A percentile compares a stretch with the other conserved stretches of the same genome.
Conservation (phyloP, 2,329 filamentous ascomycete species). For the Nemania serpens region DNA sequence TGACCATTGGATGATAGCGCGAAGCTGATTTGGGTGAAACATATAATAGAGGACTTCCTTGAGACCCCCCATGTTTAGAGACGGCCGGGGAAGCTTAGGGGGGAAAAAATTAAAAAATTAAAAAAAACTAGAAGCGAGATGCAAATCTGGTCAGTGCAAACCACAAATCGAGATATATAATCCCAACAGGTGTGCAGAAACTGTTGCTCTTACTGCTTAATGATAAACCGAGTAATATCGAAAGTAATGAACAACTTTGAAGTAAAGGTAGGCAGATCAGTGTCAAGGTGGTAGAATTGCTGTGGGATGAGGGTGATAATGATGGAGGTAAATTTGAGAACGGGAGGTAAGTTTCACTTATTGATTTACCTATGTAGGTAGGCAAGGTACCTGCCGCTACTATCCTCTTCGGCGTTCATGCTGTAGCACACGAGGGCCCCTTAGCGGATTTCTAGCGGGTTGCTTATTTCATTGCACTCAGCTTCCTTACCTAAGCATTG, state of each 20-base stretch:
- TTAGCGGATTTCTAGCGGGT: no score
- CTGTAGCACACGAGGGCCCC: no score
- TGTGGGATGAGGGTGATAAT: background rate
- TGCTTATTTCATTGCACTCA: no score
- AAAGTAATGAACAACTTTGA: background rate
- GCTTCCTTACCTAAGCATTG: no score
- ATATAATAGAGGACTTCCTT: slow-evolving; percentile 69
- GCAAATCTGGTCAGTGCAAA: slow-evolving; percentile 2
- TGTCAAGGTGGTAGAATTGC: background rate
- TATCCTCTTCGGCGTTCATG: no score
- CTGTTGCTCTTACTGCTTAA: background rate
- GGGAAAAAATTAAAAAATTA: background rate
- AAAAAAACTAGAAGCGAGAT: background rate
- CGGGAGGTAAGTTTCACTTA: slow-evolving; percentile 6
- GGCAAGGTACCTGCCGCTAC: no score
- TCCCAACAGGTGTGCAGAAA: slow-evolving; percentile 11
- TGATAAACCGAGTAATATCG: background rate
- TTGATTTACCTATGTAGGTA: no score
- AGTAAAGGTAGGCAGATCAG: background rate
- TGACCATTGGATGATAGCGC: slow-evolving; percentile 88
- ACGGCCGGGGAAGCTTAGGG: background rate
- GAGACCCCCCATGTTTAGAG: slow-evolving; percentile 54
- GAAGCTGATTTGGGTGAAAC: slow-evolving; percentile 76
- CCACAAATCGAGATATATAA: slow-evolving; percentile 5
- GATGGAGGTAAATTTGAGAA: background rate